Percentiles rank a stretch among this genome's conserved stretches.
Evolutionary conservation across 2,329 filamentous ascomycete genomes (phyloP).

Genomic region (Sarocladium strictum): DNA sequence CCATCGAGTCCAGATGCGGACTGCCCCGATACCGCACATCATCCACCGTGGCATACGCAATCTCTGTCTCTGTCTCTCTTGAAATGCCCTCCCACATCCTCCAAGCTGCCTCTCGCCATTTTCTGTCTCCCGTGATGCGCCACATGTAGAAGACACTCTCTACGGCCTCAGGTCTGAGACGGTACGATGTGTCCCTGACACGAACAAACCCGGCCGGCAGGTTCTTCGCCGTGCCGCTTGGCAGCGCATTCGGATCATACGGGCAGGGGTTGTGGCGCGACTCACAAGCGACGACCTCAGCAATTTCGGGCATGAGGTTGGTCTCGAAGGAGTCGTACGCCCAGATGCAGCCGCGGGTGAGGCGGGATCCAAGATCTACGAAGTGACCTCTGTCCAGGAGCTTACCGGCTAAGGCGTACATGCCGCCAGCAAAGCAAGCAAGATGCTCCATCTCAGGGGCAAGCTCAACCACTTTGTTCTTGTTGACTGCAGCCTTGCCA

Average conservation of each 20-base stretch:
- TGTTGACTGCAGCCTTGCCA: constrained; percentile 30
- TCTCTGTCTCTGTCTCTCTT: constrained; percentile 34
- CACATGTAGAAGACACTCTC: constrained; percentile 48
- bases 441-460: constrained; percentile 48
- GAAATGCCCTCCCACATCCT: constrained; percentile 40
- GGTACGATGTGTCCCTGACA: constrained; percentile 35
- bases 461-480: constrained; percentile 21
- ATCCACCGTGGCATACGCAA: constrained; percentile 36
- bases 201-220: constrained; percentile 53
- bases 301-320: constrained; percentile 49
- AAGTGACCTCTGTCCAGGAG: constrained; percentile 47
- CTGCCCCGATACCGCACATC: constrained; percentile 27
- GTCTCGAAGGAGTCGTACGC: constrained; percentile 43
- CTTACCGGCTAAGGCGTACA: constrained; percentile 61
- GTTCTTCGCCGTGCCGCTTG: constrained; percentile 13
- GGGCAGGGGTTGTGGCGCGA: constrained; percentile 28
- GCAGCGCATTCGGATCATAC: constrained; percentile 23
- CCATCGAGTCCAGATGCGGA: constrained; percentile 53
- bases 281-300: constrained; percentile 31
- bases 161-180: constrained; percentile 44
- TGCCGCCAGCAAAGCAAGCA: constrained; percentile 65
- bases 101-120: constrained; percentile 41
- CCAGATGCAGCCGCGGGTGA: constrained; percentile 50
- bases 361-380: constrained; percentile 38
- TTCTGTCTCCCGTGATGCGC: constrained; percentile 40